phyloP scores from a whole-genome alignment of 2,329 filamentous ascomycete genomes.

The Monilinia aucupariae region DNA sequence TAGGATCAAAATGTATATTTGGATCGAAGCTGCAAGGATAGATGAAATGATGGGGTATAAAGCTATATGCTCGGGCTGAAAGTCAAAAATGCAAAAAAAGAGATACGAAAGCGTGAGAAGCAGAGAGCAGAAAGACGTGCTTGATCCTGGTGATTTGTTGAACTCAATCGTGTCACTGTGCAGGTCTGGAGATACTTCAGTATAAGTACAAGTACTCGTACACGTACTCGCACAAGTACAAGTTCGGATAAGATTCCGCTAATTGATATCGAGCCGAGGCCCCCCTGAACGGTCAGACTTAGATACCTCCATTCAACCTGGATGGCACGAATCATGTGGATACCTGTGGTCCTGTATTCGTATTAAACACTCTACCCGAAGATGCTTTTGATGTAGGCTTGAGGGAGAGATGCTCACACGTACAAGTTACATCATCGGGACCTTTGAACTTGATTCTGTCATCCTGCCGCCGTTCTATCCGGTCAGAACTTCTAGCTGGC shows the following conservation, averaged over 20 bases:
- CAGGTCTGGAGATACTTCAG: background rate
- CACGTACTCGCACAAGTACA: no score
- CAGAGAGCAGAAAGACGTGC: background rate
- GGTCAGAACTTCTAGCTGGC: no score
- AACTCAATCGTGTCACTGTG: background rate
- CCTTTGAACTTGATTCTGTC: no score
- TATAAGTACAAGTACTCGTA: background rate
- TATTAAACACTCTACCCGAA: no score
- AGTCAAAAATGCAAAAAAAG: background rate
- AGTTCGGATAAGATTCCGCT: background rate
- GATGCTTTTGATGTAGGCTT: no score
- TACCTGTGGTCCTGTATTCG: no score
- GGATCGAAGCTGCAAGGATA: background rate
- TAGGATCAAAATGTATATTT: background rate
- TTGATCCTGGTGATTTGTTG: background rate
- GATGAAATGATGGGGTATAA: background rate
- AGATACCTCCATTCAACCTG: no score
- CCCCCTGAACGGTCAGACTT: no score
- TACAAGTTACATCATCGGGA: no score
- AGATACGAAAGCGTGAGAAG: background rate
- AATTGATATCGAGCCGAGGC: background rate
- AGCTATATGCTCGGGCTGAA: background rate
- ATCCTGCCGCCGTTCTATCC: no score
- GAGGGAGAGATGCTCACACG: no score
- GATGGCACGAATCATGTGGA: no score